Evolutionary conservation across 768 basidiomycete species (phyloP), one percentile per base, ranked within the genome.

Genomic region (Wakefieldia striispora): DNA sequence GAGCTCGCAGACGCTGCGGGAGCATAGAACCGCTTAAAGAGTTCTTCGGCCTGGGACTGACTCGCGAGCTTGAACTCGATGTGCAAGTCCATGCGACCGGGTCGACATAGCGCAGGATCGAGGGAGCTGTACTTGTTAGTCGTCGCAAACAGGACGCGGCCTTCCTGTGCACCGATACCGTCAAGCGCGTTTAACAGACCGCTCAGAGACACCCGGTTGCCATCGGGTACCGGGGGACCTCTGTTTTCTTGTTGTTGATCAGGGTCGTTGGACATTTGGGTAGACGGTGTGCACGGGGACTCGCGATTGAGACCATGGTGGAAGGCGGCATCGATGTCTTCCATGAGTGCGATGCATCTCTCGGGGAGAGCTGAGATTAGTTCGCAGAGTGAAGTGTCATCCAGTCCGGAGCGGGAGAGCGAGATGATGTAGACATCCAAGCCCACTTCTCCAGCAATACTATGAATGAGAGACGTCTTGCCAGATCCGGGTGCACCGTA

Each of bases 291-390:
- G 0, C 17, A 3, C 16, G 54, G 31, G 4, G 45, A 42, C n/a
- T 73, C 69, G 34, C 73, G 72, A 36, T 43, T 70, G 43, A 77
- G 55, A 19, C 70, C 68, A 38, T 70, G 73, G 27, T 70, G 70
- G 67, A 91, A 87, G 3, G 87, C 88, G 3, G 83, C 86, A 56
- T 92, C 90, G 47, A 91, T 84, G 62, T 91, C 90, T 64, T 91
- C 88, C 80, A 92, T 88, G 31, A 92, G 73, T 5, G 83, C 80
- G 47, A 91, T 84, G 58, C 84, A 88, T 55, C 75, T 74, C 49
- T 81, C 75, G n/a, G 89, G 88, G 2, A 90, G 73, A 2, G 74
- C 71, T 9, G 77, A 72, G 50, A 89, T 80, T 37, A 88, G 71
- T 35, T 79, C 73, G 45, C 72, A 75, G 21, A 89, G 76, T 8